phyloP scores from a whole-genome alignment of 176 grass and related monocot genomes.

The Juncus inflexus region DNA sequence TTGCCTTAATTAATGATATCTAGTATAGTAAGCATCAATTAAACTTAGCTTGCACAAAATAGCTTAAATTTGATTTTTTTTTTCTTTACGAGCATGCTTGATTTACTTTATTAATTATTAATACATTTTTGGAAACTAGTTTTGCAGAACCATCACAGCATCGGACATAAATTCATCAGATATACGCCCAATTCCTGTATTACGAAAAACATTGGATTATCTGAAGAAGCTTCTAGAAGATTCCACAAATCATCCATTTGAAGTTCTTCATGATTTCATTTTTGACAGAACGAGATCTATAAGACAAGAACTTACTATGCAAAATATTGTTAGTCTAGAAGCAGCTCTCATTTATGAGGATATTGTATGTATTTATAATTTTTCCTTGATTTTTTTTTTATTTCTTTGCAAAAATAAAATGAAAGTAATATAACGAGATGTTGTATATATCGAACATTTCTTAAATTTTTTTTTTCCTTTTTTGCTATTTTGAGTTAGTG shows the following conservation, averaged over 20 bases:
- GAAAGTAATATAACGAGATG: no score
- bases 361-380: constrained; percentile 49
- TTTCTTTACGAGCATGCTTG: neutral
- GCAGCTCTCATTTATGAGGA: constrained; percentile 83
- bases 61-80: neutral
- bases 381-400: neutral
- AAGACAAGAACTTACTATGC: constrained; percentile 79
- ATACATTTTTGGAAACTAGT: constrained; percentile 56
- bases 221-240: constrained; percentile 50
- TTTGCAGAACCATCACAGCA: constrained; percentile 89
- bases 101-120: constrained; percentile 4
- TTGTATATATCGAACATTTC: no score
- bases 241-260: constrained; percentile 53
- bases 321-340: constrained; percentile 64
- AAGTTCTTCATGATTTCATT: constrained; percentile 82
- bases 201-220: constrained; percentile 65
- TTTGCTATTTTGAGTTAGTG: no score
- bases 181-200: constrained; percentile 60
- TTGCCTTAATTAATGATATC: no score
- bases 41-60: neutral
- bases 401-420: no score
- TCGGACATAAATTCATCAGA: constrained; percentile 44
- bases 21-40: no score
- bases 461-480: no score
- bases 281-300: constrained; percentile 92